Conservation (phyloP, 352 stramenopile genomes). For the Phytopythium vexans region DNA sequence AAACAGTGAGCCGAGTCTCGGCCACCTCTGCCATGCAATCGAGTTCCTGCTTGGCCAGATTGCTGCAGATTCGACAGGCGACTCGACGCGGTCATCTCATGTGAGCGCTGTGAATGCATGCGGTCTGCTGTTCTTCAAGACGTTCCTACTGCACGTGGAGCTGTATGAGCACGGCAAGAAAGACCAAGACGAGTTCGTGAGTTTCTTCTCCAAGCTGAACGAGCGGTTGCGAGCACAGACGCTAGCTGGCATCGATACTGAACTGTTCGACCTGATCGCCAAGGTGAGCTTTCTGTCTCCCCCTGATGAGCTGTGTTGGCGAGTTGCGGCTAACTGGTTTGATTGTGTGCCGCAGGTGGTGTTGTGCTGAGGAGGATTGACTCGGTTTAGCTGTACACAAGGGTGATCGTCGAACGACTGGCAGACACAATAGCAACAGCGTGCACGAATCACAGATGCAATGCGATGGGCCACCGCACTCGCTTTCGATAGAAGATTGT, state of each 20-base stretch:
- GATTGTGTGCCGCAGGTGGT: too few species aligned
- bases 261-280: not conserved
- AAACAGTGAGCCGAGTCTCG: constrained; percentile 41
- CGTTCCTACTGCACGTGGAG: constrained; percentile 49
- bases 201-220: constrained; percentile 33
- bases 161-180: constrained; percentile 34
- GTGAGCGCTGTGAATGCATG: constrained; percentile 48
- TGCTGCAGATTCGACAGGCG: constrained; percentile 16
- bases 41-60: constrained; percentile 50
- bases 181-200: constrained; percentile 36
- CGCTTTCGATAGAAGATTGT: too few species aligned
- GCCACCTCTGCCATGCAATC: constrained; percentile 63
- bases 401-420: too few species aligned
- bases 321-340: too few species aligned
- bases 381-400: too few species aligned
- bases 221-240: constrained; percentile 13
- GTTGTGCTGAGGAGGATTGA: too few species aligned
- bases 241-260: not conserved
- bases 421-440: too few species aligned
- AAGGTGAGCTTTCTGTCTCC: not conserved
- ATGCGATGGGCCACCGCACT: too few species aligned
- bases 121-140: constrained; percentile 65
- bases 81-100: not conserved
- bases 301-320: too few species aligned
- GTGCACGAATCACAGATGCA: too few species aligned